These are phyloP conservation scores for Penicillium sp. DNA, from an alignment of 2,329 filamentous ascomycete species.

Conservation along the genomic window DNA sequence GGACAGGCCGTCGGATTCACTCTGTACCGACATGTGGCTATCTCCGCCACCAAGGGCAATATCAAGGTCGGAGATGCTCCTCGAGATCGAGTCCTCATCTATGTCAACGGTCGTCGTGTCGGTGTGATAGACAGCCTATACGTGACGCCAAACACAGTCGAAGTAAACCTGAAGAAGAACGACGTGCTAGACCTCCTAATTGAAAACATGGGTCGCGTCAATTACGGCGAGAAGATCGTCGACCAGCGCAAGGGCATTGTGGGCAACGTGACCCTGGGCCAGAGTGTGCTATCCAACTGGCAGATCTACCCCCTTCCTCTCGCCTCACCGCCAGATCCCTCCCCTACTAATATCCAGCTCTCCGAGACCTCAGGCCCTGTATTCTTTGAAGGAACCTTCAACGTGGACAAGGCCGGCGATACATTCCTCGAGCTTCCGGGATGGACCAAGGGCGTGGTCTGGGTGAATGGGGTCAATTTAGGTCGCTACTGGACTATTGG, in stretches of 20 bases:
- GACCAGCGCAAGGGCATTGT: slow-evolving; percentile 55
- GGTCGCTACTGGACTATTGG: slow-evolving; percentile 55
- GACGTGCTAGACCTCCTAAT: slow-evolving; percentile 36
- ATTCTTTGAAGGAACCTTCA: slow-evolving; percentile 20
- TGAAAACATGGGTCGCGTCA: slow-evolving; percentile 58
- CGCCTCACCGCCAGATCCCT: slow-evolving; percentile 24
- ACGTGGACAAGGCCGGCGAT: slow-evolving; percentile 23
- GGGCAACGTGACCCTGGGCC: slow-evolving; percentile 48
- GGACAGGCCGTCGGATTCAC: slow-evolving; percentile 52
- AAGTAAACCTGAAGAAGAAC: slow-evolving; percentile 35
- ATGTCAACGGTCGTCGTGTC: slow-evolving; percentile 47
- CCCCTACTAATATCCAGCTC: neutral
- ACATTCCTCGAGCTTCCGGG: slow-evolving; percentile 48
- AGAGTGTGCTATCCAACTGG: slow-evolving; percentile 41
- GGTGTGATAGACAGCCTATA: slow-evolving; percentile 57
- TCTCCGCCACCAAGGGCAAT: slow-evolving; percentile 33
- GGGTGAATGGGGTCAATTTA: slow-evolving; percentile 53
- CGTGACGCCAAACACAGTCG: slow-evolving; percentile 42
- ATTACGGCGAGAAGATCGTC: slow-evolving; percentile 48
- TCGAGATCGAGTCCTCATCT: slow-evolving; percentile 54
- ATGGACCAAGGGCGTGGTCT: slow-evolving; percentile 52
- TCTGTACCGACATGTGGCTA: slow-evolving; percentile 47
- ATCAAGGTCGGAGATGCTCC: slow-evolving; percentile 50
- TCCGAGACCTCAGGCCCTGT: slow-evolving; percentile 11
- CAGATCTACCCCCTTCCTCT: slow-evolving; percentile 46